Conservation (phyloP, 1,284 basidiomycete genomes). For the Ceratobasidium sp. region DNA sequence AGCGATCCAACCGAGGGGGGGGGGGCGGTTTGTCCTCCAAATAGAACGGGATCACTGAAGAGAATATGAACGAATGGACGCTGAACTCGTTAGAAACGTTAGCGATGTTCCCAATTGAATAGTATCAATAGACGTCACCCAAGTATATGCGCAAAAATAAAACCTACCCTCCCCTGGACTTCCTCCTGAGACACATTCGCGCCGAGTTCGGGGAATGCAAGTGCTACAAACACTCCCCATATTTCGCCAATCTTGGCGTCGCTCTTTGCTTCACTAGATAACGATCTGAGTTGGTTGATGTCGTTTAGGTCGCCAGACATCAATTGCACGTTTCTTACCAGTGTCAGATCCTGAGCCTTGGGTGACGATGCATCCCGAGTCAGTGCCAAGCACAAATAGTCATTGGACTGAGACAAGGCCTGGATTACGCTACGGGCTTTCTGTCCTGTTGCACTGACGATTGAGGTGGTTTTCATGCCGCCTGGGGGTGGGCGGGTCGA, state of each 20-base stretch:
- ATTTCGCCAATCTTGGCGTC: conserved; percentile 47
- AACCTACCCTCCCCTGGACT: conserved; percentile 53
- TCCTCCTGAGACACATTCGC: conserved; percentile 52
- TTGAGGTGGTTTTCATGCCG: conserved; percentile 46
- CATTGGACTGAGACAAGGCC: conserved; percentile 44
- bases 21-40: conserved; percentile 51
- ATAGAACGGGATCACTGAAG: conserved; percentile 49
- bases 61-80: conserved; percentile 50
- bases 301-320: conserved; percentile 52
- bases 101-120: conserved; percentile 47
- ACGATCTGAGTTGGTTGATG: conserved; percentile 46
- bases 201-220: conserved; percentile 54
- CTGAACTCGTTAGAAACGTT: conserved; percentile 51
- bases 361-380: conserved; percentile 51
- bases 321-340: conserved; percentile 47
- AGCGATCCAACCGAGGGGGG: conserved; percentile 45
- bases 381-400: conserved; percentile 50
- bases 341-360: conserved; percentile 46
- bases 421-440: conserved; percentile 52
- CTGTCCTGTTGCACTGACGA: conserved; percentile 56
- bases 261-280: conserved; percentile 52
- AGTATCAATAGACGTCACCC: neutral
- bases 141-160: too few relatives aligned
- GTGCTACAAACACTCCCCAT: conserved; percentile 53
- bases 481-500: neutral